A percentile compares a stretch with the other conserved stretches of the same genome.
phyloP scores from a whole-genome alignment of 495 filamentous ascomycete genomes.

The Monascus purpureus region DNA sequence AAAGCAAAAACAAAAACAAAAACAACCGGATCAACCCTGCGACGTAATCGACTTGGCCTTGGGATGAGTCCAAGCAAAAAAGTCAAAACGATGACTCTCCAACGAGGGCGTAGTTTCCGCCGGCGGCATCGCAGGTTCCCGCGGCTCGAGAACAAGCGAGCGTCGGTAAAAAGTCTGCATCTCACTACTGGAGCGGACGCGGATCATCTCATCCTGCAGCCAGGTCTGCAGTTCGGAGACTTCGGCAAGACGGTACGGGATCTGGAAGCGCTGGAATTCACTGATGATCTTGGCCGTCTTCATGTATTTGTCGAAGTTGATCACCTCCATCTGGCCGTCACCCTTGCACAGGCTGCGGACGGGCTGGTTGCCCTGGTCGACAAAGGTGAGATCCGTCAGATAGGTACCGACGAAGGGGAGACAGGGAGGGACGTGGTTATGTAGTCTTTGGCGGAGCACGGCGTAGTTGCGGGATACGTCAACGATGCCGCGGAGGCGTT shows the following conservation, averaged over 20 bases:
- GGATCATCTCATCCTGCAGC: slow-evolving; percentile 73
- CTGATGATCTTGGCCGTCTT: slow-evolving; percentile 91
- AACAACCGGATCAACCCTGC: too few species aligned
- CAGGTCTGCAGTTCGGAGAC: slow-evolving; percentile 86
- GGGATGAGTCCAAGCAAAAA: slow-evolving; percentile 41
- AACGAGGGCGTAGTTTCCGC: slow-evolving; percentile 33
- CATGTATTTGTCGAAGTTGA: slow-evolving; percentile 98
- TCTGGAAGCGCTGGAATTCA: slow-evolving; percentile 92
- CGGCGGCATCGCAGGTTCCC: slow-evolving; percentile 34
- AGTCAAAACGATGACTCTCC: slow-evolving; percentile 42
- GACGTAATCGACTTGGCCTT: slow-evolving; percentile 34
- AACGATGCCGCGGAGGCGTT: slow-evolving; percentile 64
- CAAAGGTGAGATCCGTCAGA: slow-evolving; percentile 63
- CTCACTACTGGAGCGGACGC: slow-evolving; percentile 67
- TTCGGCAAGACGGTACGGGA: slow-evolving; percentile 77
- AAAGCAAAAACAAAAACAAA: slow-evolving; percentile 4
- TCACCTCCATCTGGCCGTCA: slow-evolving; percentile 55
- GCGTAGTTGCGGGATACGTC: slow-evolving; percentile 86
- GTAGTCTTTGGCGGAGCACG: slow-evolving; percentile 73
- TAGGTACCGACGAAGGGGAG: slow-evolving; percentile 96
- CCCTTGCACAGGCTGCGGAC: slow-evolving; percentile 31
- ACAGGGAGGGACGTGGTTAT: slow-evolving; percentile 82
- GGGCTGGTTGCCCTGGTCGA: slow-evolving; percentile 85
- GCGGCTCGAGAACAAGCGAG: slow-evolving; percentile 75
- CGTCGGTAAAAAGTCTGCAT: slow-evolving; percentile 73